Evolutionary conservation across 371 early-diverging fungal genomes (phyloP).

Genomic region (Mycotypha africana): DNA sequence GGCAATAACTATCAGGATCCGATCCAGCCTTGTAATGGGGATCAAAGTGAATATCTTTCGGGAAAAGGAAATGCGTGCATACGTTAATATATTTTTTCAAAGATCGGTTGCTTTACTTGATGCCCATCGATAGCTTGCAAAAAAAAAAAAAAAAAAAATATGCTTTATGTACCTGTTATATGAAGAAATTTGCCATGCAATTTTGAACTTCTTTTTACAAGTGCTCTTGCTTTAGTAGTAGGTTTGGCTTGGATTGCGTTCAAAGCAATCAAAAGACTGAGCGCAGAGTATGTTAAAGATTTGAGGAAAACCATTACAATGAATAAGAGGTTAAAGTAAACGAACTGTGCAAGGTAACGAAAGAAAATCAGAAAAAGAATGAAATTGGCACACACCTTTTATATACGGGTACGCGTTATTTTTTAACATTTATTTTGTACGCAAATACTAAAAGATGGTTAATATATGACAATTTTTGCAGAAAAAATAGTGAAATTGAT

Average conservation of each 20-base stretch:
- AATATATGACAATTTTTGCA: not conserved
- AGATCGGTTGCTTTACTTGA: not conserved
- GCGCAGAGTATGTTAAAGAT: conserved; percentile 5
- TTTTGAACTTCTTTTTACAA: conserved; percentile 20
- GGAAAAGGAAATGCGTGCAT: not conserved
- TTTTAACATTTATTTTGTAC: too few relatives aligned
- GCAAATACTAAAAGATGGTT: not conserved
- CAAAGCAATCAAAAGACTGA: not conserved
- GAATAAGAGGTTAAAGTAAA: too few relatives aligned
- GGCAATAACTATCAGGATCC: conserved; percentile 25
- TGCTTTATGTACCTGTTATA: not conserved
- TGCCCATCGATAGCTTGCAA: conserved; percentile 17
- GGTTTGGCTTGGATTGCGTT: conserved; percentile 2
- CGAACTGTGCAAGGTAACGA: too few relatives aligned
- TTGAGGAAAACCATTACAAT: conserved; percentile 3
- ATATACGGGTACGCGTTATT: not conserved
- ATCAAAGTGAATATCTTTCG: conserved; percentile 44
- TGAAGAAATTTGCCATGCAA: not conserved
- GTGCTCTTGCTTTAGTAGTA: conserved; percentile 1
- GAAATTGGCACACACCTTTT: not conserved
- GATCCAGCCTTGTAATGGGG: conserved; percentile 20
- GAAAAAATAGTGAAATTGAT: not conserved
- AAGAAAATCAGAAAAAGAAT: conserved; percentile 1
- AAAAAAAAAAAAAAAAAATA: conserved; percentile 14
- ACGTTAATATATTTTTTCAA: not conserved